Percentiles rank a stretch among this genome's conserved stretches.
These are phyloP conservation scores for Fusarium falciforme DNA, from an alignment of 2,329 filamentous ascomycete genomes.

Conservation along the genomic window DNA sequence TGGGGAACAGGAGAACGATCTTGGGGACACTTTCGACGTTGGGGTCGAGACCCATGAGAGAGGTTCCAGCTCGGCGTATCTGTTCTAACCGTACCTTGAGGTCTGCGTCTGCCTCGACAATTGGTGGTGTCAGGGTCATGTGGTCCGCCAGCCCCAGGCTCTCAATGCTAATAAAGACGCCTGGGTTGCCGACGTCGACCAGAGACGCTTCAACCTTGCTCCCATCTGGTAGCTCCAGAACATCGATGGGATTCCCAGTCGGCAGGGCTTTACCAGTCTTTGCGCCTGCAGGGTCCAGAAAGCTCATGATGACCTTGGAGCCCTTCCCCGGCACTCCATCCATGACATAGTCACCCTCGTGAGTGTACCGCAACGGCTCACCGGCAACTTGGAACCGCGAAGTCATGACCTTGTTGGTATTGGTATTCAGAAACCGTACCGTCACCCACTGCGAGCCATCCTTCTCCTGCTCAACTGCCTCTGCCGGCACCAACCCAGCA, in stretches of 20 bases:
- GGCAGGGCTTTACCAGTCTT: slow-evolving; percentile 65
- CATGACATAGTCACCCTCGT: slow-evolving; percentile 66
- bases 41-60: slow-evolving; percentile 69
- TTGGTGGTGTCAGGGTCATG: slow-evolving; percentile 63
- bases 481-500: slow-evolving; percentile 40
- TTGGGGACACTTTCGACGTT: slow-evolving; percentile 67
- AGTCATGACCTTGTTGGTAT: slow-evolving; percentile 73
- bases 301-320: slow-evolving; percentile 69
- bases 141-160: slow-evolving; percentile 61
- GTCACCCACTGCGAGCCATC: slow-evolving; percentile 52
- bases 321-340: slow-evolving; percentile 72
- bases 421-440: slow-evolving; percentile 76
- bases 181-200: slow-evolving; percentile 73
- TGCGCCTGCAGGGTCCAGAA: slow-evolving; percentile 71
- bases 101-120: slow-evolving; percentile 58
- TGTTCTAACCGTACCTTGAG: slow-evolving; percentile 62
- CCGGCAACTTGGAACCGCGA: slow-evolving; percentile 65
- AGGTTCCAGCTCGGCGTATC: slow-evolving; percentile 68
- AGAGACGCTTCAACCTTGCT: slow-evolving; percentile 63
- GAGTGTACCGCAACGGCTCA: slow-evolving; percentile 43
- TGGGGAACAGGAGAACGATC: slow-evolving; percentile 62
- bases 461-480: slow-evolving; percentile 28
- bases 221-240: slow-evolving; percentile 52
- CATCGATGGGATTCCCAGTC: slow-evolving; percentile 66
- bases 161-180: slow-evolving; percentile 68